Percentiles rank a stretch among this genome's conserved stretches.
Conservation (phyloP, 768 basidiomycete species). For the Lactarius indigo region DNA sequence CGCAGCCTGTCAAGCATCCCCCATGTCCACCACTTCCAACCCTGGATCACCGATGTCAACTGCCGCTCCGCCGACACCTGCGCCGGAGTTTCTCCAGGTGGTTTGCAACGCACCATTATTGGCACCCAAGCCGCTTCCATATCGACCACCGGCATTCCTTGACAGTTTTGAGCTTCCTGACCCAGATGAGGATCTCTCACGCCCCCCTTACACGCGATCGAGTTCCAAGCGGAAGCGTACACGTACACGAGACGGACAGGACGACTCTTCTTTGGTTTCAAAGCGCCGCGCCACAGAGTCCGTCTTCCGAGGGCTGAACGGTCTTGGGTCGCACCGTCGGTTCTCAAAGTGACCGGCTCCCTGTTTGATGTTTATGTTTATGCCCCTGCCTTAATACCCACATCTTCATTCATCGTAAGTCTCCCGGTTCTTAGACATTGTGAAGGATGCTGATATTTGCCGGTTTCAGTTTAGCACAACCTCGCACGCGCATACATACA, state of each 20-base stretch:
- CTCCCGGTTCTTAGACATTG: background rate
- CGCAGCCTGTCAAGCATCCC: slow-evolving; percentile 31
- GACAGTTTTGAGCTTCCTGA: slow-evolving; percentile 63
- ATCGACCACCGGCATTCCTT: slow-evolving; percentile 65
- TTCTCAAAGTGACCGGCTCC: slow-evolving; percentile 10
- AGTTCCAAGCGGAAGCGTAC: slow-evolving; percentile 51
- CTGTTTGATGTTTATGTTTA: slow-evolving; percentile 6
- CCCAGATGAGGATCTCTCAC: slow-evolving; percentile 65
- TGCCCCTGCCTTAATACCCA: slow-evolving; percentile 5
- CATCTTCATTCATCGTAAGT: slow-evolving; percentile 20
- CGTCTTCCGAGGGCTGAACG: slow-evolving; percentile 20
- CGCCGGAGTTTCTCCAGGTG: slow-evolving; percentile 40
- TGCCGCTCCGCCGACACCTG: slow-evolving; percentile 30
- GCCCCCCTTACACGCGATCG: slow-evolving; percentile 60
- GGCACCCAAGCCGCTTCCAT: slow-evolving; percentile 65
- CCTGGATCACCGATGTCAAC: slow-evolving; percentile 31
- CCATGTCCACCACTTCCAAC: slow-evolving; percentile 45
- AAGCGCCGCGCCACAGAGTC: slow-evolving; percentile 19
- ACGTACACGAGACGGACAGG: slow-evolving; percentile 12
- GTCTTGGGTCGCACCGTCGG: slow-evolving; percentile 13
- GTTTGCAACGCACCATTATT: slow-evolving; percentile 66
- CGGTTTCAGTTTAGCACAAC: slow-evolving; percentile 13
- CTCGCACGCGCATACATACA: slow-evolving; percentile 17
- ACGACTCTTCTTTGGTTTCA: slow-evolving; percentile 11
- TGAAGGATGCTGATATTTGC: slow-evolving; percentile 2